These are phyloP conservation scores for Microcos paniculata DNA, from an alignment of 345 rosid species.

Conservation along the genomic window DNA sequence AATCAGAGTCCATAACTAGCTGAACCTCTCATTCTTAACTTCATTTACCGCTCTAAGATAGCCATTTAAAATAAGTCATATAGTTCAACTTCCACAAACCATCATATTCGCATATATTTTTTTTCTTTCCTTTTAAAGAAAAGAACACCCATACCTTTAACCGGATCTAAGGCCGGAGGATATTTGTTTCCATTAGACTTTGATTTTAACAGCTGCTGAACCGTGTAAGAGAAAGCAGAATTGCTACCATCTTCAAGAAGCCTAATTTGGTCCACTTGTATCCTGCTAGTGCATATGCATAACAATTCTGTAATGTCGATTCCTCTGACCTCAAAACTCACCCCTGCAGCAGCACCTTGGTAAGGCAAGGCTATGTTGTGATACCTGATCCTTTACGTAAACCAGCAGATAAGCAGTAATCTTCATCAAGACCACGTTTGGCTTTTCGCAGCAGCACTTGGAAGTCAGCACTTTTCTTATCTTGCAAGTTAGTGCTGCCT, in stretches of 20 bases:
- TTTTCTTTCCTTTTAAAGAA: no score
- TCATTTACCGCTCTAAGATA: not conserved
- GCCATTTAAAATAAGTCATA: not conserved
- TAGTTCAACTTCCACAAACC: conserved; percentile 3
- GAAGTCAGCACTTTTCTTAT: conserved; percentile 49
- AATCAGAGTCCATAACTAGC: not conserved
- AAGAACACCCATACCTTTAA: conserved; percentile 48
- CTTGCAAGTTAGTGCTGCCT: conserved; percentile 38
- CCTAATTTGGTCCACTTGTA: conserved; percentile 58
- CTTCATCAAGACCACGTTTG: conserved; percentile 66
- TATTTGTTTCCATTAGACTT: conserved; percentile 67
- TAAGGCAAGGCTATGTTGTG: conserved; percentile 65
- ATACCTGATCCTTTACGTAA: conserved; percentile 68
- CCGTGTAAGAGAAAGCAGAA: conserved; percentile 74
- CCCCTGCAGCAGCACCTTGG: conserved; percentile 75
- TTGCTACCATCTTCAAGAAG: conserved; percentile 71
- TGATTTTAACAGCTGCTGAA: conserved; percentile 64
- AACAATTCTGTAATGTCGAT: conserved; percentile 65
- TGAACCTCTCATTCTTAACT: not conserved
- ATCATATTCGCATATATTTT: not conserved
- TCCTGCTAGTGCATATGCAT: conserved; percentile 58
- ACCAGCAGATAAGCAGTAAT: conserved; percentile 37
- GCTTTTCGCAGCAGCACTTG: conserved; percentile 68
- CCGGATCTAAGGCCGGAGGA: conserved; percentile 79
- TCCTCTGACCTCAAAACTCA: conserved; percentile 75